Conservation (phyloP, 2,329 filamentous ascomycete species). For the Pezizomycotina sp. region DNA sequence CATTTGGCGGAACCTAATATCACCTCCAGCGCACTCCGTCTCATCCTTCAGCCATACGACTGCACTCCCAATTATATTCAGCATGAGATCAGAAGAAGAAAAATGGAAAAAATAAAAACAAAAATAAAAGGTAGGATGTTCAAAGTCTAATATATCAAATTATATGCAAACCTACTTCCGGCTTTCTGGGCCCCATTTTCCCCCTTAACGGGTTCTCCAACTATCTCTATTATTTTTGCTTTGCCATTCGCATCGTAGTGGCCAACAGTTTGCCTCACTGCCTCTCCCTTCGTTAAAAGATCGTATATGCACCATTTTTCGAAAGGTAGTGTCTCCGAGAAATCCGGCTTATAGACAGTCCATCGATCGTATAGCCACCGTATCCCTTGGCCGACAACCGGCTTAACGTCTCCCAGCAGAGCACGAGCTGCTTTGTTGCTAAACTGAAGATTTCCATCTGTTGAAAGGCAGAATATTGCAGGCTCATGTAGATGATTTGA, state of each 20-base stretch:
- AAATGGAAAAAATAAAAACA: constrained; percentile 2
- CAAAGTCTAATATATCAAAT: background rate
- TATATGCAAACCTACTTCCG: constrained; percentile 9
- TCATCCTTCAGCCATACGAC: constrained; percentile 19
- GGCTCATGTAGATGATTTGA: constrained; percentile 17
- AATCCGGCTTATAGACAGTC: constrained; percentile 18
- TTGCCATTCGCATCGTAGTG: constrained; percentile 10
- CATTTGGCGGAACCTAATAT: constrained; percentile 15
- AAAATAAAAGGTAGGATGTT: background rate
- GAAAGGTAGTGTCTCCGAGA: constrained; percentile 17
- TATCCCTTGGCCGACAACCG: constrained; percentile 14
- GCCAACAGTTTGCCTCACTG: constrained; percentile 16
- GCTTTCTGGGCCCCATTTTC: constrained; percentile 12
- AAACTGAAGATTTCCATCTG: constrained; percentile 16
- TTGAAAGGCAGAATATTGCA: constrained; percentile 15
- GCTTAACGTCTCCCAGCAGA: constrained; percentile 14
- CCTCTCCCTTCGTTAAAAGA: constrained; percentile 11
- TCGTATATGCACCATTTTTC: constrained; percentile 18
- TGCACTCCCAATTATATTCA: constrained; percentile 16
- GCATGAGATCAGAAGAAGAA: constrained; percentile 6
- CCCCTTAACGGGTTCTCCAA: constrained; percentile 16
- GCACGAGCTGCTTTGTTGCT: constrained; percentile 16
- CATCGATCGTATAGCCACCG: constrained; percentile 18
- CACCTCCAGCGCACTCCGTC: constrained; percentile 15
- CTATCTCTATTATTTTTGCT: constrained; percentile 16